phyloP scores from a whole-genome alignment of 768 basidiomycete genomes.

The Tulasnella sp. region DNA sequence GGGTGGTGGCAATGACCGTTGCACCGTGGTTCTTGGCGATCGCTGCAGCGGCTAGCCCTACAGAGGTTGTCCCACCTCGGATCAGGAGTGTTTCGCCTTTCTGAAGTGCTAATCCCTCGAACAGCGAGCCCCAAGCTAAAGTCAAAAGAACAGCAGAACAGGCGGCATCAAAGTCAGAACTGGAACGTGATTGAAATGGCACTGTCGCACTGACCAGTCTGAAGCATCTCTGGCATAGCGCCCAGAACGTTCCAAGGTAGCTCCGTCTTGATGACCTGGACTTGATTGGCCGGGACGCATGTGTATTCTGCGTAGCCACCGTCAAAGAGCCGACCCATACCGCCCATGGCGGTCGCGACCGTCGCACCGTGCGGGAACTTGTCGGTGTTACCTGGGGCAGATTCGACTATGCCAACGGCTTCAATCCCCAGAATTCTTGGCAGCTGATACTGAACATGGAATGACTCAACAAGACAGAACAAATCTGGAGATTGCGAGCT shows the following conservation, averaged over 20 bases:
- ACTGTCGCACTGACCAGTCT: not conserved
- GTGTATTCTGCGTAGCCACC: constrained; percentile 11
- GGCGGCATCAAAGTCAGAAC: no score
- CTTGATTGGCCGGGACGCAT: not conserved
- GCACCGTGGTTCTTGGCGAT: not conserved
- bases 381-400: not conserved
- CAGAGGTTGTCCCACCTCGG: constrained; percentile 10
- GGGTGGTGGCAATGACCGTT: not conserved
- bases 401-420: constrained; percentile 1
- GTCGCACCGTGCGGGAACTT: not conserved
- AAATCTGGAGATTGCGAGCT: no score
- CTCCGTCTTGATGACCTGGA: not conserved
- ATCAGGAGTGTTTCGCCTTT: constrained; percentile 2
- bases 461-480: no score
- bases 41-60: constrained; percentile 1
- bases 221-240: constrained; percentile 1
- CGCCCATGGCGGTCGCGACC: constrained; percentile 7
- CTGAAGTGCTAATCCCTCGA: not conserved
- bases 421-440: constrained; percentile 8
- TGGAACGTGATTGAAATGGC: no score
- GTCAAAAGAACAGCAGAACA: no score
- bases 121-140: constrained; percentile 1
- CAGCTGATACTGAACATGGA: not conserved
- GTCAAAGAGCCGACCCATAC: constrained; percentile 2
- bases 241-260: constrained; percentile 3